Conservation (phyloP, 2,329 filamentous ascomycete genomes). For the Cladosporium sp. region DNA sequence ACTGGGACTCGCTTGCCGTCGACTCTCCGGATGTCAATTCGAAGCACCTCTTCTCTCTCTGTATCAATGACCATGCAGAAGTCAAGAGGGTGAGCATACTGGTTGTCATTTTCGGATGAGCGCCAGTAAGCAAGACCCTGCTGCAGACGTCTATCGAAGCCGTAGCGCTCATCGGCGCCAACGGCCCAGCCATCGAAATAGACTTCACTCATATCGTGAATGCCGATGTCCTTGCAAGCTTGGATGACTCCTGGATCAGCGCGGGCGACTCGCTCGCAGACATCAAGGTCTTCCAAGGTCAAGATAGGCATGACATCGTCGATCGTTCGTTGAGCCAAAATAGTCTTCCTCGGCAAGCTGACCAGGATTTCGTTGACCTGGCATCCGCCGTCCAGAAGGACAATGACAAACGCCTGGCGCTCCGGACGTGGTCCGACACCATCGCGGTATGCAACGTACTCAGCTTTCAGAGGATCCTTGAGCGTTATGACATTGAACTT, state of each 20-base stretch:
- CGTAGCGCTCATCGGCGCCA: constrained; percentile 34
- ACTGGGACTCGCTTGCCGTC: constrained; percentile 27
- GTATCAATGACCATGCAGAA: constrained; percentile 30
- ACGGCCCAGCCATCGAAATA: constrained; percentile 36
- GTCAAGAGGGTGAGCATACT: constrained; percentile 31
- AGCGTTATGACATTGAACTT: constrained; percentile 14
- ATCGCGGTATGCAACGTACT: constrained; percentile 32
- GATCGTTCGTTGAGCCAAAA: constrained; percentile 19
- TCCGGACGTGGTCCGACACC: constrained; percentile 29
- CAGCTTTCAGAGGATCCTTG: constrained; percentile 25
- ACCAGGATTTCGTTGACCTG: constrained; percentile 14
- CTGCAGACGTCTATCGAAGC: constrained; percentile 31
- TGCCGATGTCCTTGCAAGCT: constrained; percentile 33
- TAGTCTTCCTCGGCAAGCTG: constrained; percentile 4
- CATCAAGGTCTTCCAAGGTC: constrained; percentile 33
- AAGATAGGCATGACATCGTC: constrained; percentile 44
- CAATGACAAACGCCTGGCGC: constrained; percentile 42
- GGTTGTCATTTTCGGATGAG: constrained; percentile 27
- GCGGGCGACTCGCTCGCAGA: constrained; percentile 32
- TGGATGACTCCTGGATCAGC: constrained; percentile 30
- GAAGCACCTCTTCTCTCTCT: constrained; percentile 26
- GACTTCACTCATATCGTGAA: constrained; percentile 33
- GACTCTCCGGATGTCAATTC: constrained; percentile 30
- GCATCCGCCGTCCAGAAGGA: constrained; percentile 39
- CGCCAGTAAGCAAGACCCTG: constrained; percentile 34